Conservation (phyloP, 73 alveolate species). For the Paraurostyla sp. region DNA sequence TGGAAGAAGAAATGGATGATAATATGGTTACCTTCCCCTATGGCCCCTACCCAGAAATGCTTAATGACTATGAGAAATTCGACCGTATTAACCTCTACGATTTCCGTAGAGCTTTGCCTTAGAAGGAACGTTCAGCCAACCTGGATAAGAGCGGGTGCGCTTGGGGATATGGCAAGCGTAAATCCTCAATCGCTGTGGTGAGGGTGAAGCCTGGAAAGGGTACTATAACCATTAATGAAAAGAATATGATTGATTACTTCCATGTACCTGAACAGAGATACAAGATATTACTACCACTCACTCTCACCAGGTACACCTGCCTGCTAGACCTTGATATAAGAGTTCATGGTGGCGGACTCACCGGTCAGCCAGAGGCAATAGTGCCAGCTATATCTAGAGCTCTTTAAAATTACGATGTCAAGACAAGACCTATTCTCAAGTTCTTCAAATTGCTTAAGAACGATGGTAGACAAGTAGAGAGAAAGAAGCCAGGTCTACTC, state of each 20-base stretch:
- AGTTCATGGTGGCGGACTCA: constrained; percentile 79
- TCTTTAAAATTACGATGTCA: constrained; percentile 63
- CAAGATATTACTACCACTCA: constrained; percentile 69
- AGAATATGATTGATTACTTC: constrained; percentile 68
- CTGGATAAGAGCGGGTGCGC: constrained; percentile 59
- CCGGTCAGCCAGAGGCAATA: constrained; percentile 73
- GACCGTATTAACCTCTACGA: constrained; percentile 61
- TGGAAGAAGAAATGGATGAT: constrained; percentile 51
- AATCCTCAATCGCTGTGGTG: constrained; percentile 71
- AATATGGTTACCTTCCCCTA: neutral
- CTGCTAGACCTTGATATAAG: constrained; percentile 70
- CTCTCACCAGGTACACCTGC: constrained; percentile 59
- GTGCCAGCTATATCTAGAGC: constrained; percentile 82
- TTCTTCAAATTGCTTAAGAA: constrained; percentile 49
- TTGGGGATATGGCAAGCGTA: constrained; percentile 79
- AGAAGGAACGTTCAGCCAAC: constrained; percentile 21
- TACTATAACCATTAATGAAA: constrained; percentile 71
- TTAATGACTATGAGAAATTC: constrained; percentile 30
- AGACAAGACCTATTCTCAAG: constrained; percentile 29
- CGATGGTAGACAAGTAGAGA: constrained; percentile 78
- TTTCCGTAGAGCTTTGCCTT: constrained; percentile 43
- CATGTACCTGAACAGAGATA: constrained; percentile 60
- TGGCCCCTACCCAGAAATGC: neutral
- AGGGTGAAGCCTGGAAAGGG: constrained; percentile 80
- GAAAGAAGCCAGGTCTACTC: constrained; percentile 76